phyloP scores from a whole-genome alignment of 228 moss, liverwort and hornwort species.

The Sphagnum magellanicum region DNA sequence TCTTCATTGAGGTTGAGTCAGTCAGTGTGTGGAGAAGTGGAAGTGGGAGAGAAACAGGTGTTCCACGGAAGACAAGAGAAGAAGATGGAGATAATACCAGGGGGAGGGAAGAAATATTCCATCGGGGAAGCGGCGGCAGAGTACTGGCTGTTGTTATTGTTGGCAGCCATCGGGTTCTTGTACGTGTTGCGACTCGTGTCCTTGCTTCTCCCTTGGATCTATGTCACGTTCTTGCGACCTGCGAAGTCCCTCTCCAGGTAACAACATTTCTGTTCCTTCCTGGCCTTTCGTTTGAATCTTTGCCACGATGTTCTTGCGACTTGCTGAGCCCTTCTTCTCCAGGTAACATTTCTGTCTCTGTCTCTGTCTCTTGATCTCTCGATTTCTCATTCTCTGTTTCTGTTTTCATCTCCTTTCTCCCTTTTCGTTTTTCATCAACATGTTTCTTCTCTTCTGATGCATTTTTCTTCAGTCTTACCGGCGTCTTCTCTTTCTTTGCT shows the following conservation, averaged over 20 bases:
- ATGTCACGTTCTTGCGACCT: conserved; percentile 46
- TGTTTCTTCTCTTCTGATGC: no score
- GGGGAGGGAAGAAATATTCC: conserved; percentile 9
- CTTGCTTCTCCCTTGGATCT: conserved; percentile 42
- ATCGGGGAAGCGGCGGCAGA: conserved; percentile 29
- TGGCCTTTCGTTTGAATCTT: not conserved
- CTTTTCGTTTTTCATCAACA: no score
- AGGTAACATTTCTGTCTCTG: no score
- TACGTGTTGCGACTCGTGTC: conserved; percentile 27
- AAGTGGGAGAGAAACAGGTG: no score
- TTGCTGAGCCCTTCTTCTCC: not conserved
- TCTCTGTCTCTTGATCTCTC: no score
- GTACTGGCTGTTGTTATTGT: conserved; percentile 26
- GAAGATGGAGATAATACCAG: conserved; percentile 10
- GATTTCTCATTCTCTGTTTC: no score
- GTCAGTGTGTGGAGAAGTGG: no score
- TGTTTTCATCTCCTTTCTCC: no score
- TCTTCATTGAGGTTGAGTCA: no score
- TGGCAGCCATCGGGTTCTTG: conserved; percentile 50
- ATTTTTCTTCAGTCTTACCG: no score
- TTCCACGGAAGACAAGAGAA: not conserved
- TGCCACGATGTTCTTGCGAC: not conserved
- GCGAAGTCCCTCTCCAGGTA: conserved; percentile 41
- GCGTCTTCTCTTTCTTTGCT: no score
- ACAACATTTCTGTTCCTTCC: not conserved